A percentile compares a stretch with the other conserved stretches of the same genome.
Conservation (phyloP, 192 early-diverging fungal genomes). For the Diversispora epigaea region DNA sequence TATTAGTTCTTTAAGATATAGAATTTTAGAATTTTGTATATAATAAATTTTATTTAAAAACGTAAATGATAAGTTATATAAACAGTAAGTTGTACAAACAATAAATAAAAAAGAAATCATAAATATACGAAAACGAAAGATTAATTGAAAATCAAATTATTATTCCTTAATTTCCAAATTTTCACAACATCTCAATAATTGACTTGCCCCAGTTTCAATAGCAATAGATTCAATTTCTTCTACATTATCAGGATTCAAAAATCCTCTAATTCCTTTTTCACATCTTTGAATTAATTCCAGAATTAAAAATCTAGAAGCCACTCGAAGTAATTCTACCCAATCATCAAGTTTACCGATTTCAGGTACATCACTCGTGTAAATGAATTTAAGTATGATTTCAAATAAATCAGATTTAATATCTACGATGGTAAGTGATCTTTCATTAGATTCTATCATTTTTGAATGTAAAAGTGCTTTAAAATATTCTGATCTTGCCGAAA, state of each 20-base stretch:
- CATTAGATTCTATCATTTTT: slow-evolving; percentile 8
- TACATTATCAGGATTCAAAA: neutral
- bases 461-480: slow-evolving; percentile 7
- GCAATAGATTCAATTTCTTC: neutral
- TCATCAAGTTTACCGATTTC: neutral
- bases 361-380: neutral
- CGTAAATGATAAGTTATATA: too few relatives aligned
- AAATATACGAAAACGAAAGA: too few relatives aligned
- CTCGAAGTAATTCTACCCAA: neutral
- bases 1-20: too few relatives aligned
- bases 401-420: neutral
- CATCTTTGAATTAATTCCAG: slow-evolving; percentile 6
- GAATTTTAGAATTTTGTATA: too few relatives aligned
- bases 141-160: too few relatives aligned
- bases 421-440: neutral
- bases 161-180: too few relatives aligned
- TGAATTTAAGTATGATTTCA: neutral
- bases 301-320: slow-evolving; percentile 1
- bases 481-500: neutral
- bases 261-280: neutral
- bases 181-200: slow-evolving; percentile 9
- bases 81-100: too few relatives aligned
- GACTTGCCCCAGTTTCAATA: neutral
- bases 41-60: too few relatives aligned
- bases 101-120: too few relatives aligned